Conservation (phyloP, 1,284 basidiomycete genomes). For the Austroboletus novae-zelandiae region DNA sequence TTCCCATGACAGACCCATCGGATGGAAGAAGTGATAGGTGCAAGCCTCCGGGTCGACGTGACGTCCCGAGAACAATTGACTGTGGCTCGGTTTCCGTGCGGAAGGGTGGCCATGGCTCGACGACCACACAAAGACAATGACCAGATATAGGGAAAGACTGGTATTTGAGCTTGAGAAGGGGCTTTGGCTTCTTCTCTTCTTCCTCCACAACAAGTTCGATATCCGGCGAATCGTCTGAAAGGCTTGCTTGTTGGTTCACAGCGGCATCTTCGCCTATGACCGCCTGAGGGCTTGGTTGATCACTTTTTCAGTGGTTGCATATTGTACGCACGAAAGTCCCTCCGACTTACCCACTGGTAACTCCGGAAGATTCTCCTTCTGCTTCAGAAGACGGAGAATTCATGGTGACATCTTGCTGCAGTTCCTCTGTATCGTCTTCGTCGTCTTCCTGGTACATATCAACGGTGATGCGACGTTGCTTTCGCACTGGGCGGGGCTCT, state of each 20-base stretch:
- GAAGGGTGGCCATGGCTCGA: slow-evolving; percentile 70
- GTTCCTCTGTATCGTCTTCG: slow-evolving; percentile 19
- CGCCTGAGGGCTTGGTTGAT: slow-evolving; percentile 1
- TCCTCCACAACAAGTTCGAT: slow-evolving; percentile 39
- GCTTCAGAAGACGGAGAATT: slow-evolving; percentile 1
- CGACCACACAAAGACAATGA: slow-evolving; percentile 71
- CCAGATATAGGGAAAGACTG: slow-evolving; percentile 65
- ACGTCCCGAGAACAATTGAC: slow-evolving; percentile 30
- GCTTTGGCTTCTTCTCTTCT: slow-evolving; percentile 71
- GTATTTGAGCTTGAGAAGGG: slow-evolving; percentile 60
- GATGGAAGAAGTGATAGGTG: slow-evolving; percentile 33
- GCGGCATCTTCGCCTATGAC: slow-evolving; percentile 1
- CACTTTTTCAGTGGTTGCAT: slow-evolving; percentile 1
- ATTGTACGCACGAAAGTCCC: not conserved
- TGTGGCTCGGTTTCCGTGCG: slow-evolving; percentile 38
- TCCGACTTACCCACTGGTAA: slow-evolving; percentile 6
- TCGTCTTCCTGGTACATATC: slow-evolving; percentile 25
- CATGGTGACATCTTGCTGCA: slow-evolving; percentile 23
- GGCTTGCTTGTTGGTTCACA: slow-evolving; percentile 1
- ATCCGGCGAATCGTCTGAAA: slow-evolving; percentile 7
- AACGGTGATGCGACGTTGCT: slow-evolving; percentile 22
- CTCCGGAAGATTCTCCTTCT: not conserved
- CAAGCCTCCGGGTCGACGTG: slow-evolving; percentile 34
- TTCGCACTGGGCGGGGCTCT: slow-evolving; percentile 26
- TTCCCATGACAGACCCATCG: slow-evolving; percentile 11